Percentiles rank a stretch among this genome's conserved stretches.
phyloP scores from a whole-genome alignment of 2,329 filamentous ascomycete genomes.

The Beauveria brongniartii region DNA sequence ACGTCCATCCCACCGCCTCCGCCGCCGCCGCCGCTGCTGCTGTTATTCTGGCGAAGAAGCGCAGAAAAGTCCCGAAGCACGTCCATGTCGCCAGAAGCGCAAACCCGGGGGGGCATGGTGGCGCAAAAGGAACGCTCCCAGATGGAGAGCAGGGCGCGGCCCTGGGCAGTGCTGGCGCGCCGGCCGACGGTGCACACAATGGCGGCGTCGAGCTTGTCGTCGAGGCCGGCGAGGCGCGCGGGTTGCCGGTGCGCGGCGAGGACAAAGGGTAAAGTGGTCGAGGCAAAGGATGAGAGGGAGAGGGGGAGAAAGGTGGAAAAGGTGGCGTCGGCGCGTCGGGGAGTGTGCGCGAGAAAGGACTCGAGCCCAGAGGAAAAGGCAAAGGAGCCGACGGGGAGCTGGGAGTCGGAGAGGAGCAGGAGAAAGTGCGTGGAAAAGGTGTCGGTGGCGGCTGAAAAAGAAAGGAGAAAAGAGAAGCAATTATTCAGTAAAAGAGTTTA shows the following conservation, averaged over 20 bases:
- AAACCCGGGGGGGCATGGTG: conserved; percentile 21
- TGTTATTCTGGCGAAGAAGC: conserved; percentile 22
- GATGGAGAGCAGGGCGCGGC: conserved; percentile 62
- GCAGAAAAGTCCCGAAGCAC: conserved; percentile 28
- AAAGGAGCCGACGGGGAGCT: conserved; percentile 76
- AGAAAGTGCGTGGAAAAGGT: conserved; percentile 49
- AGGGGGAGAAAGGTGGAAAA: conserved; percentile 62
- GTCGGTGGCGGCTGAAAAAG: not conserved
- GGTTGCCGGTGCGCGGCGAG: conserved; percentile 57
- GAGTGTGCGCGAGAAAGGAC: conserved; percentile 67
- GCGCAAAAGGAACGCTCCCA: conserved; percentile 64
- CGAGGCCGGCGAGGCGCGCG: conserved; percentile 44
- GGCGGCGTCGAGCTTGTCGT: conserved; percentile 69
- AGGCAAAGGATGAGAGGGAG: conserved; percentile 63
- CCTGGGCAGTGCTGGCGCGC: conserved; percentile 67
- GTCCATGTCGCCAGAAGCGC: conserved; percentile 16
- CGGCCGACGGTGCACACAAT: conserved; percentile 73
- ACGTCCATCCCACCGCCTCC: conserved; percentile 16
- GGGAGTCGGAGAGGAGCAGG: conserved; percentile 71
- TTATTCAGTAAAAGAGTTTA: not conserved
- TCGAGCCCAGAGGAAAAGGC: conserved; percentile 78
- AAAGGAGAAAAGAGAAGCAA: not conserved
- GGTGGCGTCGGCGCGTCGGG: conserved; percentile 26
- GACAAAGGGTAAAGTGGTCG: conserved; percentile 66
- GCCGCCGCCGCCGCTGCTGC: not conserved